These are phyloP conservation scores for Astrephomene gubernaculifera DNA, from an alignment of 139 green algal genomes.

Conservation along the genomic window DNA sequence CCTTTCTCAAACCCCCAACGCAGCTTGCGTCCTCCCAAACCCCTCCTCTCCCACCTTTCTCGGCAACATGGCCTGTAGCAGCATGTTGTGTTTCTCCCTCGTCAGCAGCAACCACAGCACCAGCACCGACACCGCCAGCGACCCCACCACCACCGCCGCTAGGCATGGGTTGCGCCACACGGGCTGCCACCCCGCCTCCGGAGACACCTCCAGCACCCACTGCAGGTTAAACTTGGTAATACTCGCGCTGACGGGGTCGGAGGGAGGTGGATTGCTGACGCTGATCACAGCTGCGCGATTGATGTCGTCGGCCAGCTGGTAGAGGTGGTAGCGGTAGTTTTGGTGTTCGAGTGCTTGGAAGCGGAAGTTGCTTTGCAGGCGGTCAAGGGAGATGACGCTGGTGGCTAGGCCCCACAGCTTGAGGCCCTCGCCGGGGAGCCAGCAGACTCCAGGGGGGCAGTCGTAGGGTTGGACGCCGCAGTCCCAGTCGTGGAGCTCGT, in stretches of 20 bases:
- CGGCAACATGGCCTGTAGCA: slow-evolving; percentile 38
- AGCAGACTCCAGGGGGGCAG: slow-evolving; percentile 17
- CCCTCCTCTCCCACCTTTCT: neutral
- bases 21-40: neutral
- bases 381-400: slow-evolving; percentile 12
- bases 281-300: neutral
- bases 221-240: slow-evolving; percentile 29
- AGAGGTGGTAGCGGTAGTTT: slow-evolving; percentile 24
- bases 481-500: slow-evolving; percentile 30
- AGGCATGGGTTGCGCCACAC: slow-evolving; percentile 43
- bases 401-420: slow-evolving; percentile 43
- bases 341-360: neutral
- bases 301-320: neutral
- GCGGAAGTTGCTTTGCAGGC: slow-evolving; percentile 10
- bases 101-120: slow-evolving; percentile 45
- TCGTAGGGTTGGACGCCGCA: slow-evolving; percentile 25
- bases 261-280: neutral
- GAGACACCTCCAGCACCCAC: slow-evolving; percentile 52
- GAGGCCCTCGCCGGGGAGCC: neutral
- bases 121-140: slow-evolving; percentile 27
- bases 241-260: neutral
- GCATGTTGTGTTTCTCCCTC: slow-evolving; percentile 32
- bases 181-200: slow-evolving; percentile 30
- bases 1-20: too few species aligned
- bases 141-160: slow-evolving; percentile 45